These are phyloP conservation scores for Diatrype stigma DNA, from an alignment of 2,329 filamentous ascomycete species.

Conservation along the genomic window DNA sequence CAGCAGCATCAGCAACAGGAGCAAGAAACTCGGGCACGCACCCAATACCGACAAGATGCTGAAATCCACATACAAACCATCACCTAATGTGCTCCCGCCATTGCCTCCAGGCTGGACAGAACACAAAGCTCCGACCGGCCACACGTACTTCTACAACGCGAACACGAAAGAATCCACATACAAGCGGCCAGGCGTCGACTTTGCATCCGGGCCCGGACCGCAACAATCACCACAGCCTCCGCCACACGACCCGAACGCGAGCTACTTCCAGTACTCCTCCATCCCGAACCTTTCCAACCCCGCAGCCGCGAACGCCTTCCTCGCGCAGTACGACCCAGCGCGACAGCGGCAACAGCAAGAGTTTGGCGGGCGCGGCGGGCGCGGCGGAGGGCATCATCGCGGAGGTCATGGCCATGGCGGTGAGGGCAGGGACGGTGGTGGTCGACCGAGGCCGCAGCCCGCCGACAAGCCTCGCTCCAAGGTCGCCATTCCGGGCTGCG, in stretches of 20 bases:
- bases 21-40: no score
- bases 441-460: slow-evolving; percentile 62
- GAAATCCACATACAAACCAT: slow-evolving; percentile 70
- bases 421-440: slow-evolving; percentile 35
- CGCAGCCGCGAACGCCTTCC: slow-evolving; percentile 55
- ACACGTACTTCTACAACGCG: slow-evolving; percentile 84
- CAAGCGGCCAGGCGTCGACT: slow-evolving; percentile 56
- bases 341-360: slow-evolving; percentile 31
- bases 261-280: slow-evolving; percentile 39
- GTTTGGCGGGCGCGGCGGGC: slow-evolving; percentile 27
- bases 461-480: slow-evolving; percentile 78
- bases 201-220: slow-evolving; percentile 1
- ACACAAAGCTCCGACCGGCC: slow-evolving; percentile 82
- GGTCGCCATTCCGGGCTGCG: slow-evolving; percentile 71
- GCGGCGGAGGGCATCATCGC: slow-evolving; percentile 39
- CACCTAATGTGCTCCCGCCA: slow-evolving; percentile 45
- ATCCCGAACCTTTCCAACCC: slow-evolving; percentile 48
- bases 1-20: no score
- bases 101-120: slow-evolving; percentile 86
- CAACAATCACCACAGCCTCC: slow-evolving; percentile 10
- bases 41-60: no score
- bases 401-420: slow-evolving; percentile 43
- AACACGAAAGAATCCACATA: slow-evolving; percentile 85
- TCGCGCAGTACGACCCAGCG: slow-evolving; percentile 47
- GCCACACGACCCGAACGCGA: slow-evolving; percentile 28